Evolutionary conservation across 2,329 filamentous ascomycete genomes (phyloP).

Genomic region (Penicillium sp.): DNA sequence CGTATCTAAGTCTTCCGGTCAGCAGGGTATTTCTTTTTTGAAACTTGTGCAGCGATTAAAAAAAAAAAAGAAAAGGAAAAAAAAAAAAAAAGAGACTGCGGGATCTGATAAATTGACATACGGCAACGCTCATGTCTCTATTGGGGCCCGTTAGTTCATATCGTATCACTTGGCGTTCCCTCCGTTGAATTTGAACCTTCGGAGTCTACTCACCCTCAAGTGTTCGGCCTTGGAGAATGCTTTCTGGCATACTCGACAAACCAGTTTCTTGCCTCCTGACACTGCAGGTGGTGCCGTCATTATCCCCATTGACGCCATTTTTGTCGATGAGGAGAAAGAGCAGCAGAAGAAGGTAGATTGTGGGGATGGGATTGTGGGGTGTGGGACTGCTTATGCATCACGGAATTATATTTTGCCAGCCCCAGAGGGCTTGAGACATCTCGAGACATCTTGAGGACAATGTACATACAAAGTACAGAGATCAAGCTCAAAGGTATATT

Average conservation of each 20-base stretch:
- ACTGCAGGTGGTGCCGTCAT: constrained; percentile 10
- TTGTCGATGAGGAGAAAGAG: constrained; percentile 3
- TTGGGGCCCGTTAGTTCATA: constrained; percentile 10
- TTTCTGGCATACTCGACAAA: constrained; percentile 42
- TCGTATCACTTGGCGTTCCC: neutral
- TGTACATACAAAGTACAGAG: neutral
- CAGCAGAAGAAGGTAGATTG: constrained; percentile 4
- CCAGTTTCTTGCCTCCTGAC: constrained; percentile 28
- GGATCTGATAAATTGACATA: constrained; percentile 25
- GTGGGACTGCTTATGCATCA: constrained; percentile 14
- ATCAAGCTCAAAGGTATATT: neutral
- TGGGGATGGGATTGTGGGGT: constrained; percentile 26
- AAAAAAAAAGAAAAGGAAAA: no score
- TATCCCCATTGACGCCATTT: constrained; percentile 10
- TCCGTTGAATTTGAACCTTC: neutral
- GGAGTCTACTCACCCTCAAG: constrained; percentile 32
- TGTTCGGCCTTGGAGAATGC: constrained; percentile 44
- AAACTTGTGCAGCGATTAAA: no score
- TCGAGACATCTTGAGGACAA: neutral
- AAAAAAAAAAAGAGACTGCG: no score
- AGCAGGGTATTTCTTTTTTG: constrained; percentile 11
- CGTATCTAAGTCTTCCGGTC: constrained; percentile 33
- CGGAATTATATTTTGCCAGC: neutral
- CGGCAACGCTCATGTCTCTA: constrained; percentile 46
- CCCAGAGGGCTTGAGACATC: neutral